These are phyloP conservation scores for Hyphodiscus hymeniophilus DNA, from an alignment of 495 filamentous ascomycete genomes.

Conservation along the genomic window DNA sequence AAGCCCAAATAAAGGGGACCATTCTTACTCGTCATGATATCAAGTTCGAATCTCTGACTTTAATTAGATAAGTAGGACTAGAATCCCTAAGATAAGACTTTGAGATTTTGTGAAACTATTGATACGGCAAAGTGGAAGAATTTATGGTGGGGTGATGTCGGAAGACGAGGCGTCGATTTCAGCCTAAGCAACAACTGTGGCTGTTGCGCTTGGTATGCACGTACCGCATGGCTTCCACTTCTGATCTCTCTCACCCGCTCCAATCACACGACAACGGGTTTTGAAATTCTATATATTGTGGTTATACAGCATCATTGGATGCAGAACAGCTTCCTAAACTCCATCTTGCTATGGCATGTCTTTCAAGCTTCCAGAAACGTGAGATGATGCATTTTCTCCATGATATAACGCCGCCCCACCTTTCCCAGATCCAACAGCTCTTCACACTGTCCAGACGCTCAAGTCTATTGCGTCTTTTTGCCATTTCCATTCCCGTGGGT, in stretches of 20 bases:
- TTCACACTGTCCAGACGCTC: slow-evolving; percentile 3
- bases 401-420: background rate
- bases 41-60: background rate
- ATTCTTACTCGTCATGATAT: slow-evolving; percentile 32
- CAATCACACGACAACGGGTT: slow-evolving; percentile 6
- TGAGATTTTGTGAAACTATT: background rate
- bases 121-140: background rate
- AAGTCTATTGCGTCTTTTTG: slow-evolving; percentile 19
- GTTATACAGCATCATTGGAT: slow-evolving; percentile 12
- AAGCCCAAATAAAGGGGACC: slow-evolving; percentile 80
- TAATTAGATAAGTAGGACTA: background rate
- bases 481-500: slow-evolving; percentile 10
- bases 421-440: background rate
- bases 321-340: slow-evolving; percentile 1
- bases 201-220: background rate
- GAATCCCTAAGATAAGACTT: background rate
- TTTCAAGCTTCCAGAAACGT: background rate
- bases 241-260: slow-evolving; percentile 12
- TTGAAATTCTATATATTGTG: slow-evolving; percentile 4
- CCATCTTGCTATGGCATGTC: slow-evolving; percentile 9
- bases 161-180: slow-evolving; percentile 1
- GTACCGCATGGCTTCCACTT: background rate
- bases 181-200: slow-evolving; percentile 9
- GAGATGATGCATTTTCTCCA: background rate
- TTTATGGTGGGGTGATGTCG: background rate